Evolutionary conservation across 1,284 basidiomycete species (phyloP).

Genomic region (Takashimella tepidaria): DNA sequence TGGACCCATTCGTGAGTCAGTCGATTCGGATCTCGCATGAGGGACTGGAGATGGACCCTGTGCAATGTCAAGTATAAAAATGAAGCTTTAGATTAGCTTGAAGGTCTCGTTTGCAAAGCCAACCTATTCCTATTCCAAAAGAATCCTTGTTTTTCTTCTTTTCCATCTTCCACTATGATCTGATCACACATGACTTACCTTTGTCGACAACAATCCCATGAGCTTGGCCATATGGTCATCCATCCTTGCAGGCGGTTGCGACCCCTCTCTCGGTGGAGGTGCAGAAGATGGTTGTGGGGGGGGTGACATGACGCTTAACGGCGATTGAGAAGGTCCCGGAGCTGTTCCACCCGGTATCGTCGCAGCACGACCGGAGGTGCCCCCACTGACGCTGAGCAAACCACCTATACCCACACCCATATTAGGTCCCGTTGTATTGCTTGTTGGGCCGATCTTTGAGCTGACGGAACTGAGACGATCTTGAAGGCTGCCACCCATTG

Average conservation of each 20-base stretch:
- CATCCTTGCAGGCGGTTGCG: conserved; percentile 9
- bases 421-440: background rate
- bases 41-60: conserved; percentile 9
- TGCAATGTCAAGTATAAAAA: too few species aligned
- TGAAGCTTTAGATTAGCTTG: too few species aligned
- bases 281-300: background rate
- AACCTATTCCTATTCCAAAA: too few species aligned
- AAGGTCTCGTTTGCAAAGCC: too few species aligned
- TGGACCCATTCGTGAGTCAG: conserved; percentile 3
- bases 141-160: too few species aligned
- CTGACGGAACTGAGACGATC: background rate
- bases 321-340: background rate
- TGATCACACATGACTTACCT: conserved; percentile 17
- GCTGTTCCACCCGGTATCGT: background rate
- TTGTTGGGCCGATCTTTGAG: background rate
- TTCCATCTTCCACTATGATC: too few species aligned
- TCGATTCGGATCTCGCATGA: conserved; percentile 5
- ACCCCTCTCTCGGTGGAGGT: conserved; percentile 4
- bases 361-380: too few species aligned
- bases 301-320: background rate
- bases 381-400: too few species aligned
- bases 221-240: conserved; percentile 37
- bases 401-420: background rate
- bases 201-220: conserved; percentile 37
- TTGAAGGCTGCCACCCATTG: background rate